Evolutionary conservation across 108 stramenopile genomes (phyloP), one percentile per base, ranked within the genome.

Genomic region (Parietichytrium sp.): DNA sequence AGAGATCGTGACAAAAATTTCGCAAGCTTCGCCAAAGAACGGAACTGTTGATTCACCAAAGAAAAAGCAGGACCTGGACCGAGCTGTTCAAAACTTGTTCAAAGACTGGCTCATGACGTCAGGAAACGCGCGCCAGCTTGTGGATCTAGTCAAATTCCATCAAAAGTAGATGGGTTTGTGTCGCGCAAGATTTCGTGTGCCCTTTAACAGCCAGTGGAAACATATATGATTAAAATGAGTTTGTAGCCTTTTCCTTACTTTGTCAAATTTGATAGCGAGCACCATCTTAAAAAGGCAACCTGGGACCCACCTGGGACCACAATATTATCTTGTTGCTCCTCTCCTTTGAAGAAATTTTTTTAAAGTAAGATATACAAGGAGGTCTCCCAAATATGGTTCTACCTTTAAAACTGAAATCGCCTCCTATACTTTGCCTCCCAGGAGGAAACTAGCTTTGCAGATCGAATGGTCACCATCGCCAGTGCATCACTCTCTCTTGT

Each of bases 131-230:
- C 61, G 61, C n/a, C 61, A 72, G 20, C 15, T 72, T 42, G 2
- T 72, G 10, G 61, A 72, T 45, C 42, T 72, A n/a, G 6, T 72
- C 61, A 72, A 72, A 42, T 25, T 72, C 38, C 33, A 72, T 2
- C 38, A 33, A 12, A 10, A 10, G 10, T 16, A 36, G 1, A n/a
- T n/a, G 6, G 15, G n/a, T n/a, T n/a, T n/a, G n/a, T n/a, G n/a
- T n/a, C n/a, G n/a, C n/a, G n/a, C n/a, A n/a, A n/a, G n/a, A n/a
- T n/a, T n/a, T n/a, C n/a, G n/a, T n/a, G n/a, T n/a, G n/a, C n/a
- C n/a, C n/a, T n/a, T n/a, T n/a, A n/a, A n/a, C n/a, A n/a, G n/a
- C n/a, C n/a, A n/a, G n/a, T n/a, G n/a, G n/a, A n/a, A n/a, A n/a
- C n/a, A n/a, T n/a, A n/a, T n/a, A n/a, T n/a, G n/a, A n/a, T n/a